Conservation (phyloP, 441 rosid species). For the Populus hybrid region DNA sequence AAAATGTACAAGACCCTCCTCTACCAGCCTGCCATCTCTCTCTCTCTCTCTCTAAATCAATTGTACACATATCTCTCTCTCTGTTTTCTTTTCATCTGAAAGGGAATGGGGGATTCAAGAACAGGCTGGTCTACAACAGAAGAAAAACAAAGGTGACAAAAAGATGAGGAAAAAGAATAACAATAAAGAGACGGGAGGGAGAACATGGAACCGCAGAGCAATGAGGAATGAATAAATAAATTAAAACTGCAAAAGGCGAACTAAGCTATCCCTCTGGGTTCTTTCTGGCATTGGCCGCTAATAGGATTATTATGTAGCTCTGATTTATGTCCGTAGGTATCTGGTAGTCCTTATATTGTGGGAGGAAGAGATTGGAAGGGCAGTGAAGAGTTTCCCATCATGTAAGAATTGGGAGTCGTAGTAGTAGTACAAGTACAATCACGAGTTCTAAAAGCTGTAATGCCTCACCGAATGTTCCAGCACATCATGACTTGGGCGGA, state of each 20-base stretch:
- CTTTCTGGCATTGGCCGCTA: slow-evolving; percentile 40
- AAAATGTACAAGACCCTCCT: slow-evolving; percentile 41
- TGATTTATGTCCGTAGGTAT: slow-evolving; percentile 23
- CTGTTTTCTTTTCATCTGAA: neutral
- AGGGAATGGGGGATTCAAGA: slow-evolving; percentile 37
- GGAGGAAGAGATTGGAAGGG: slow-evolving; percentile 27
- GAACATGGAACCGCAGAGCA: slow-evolving; percentile 45
- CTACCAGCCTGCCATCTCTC: slow-evolving; percentile 38
- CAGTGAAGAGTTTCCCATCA: slow-evolving; percentile 27
- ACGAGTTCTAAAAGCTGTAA: slow-evolving; percentile 60
- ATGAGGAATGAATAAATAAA: slow-evolving; percentile 58
- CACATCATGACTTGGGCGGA: slow-evolving; percentile 80
- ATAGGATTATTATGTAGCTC: slow-evolving; percentile 39
- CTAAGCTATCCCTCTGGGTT: slow-evolving; percentile 59
- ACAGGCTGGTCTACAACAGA: slow-evolving; percentile 41
- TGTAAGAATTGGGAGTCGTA: slow-evolving; percentile 18
- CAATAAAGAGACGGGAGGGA: slow-evolving; percentile 18
- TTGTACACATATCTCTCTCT: slow-evolving; percentile 31
- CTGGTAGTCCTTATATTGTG: slow-evolving; percentile 35
- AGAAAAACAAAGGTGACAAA: slow-evolving; percentile 9
- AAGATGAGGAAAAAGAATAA: neutral
- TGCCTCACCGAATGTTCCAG: slow-evolving; percentile 89
- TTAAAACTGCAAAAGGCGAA: slow-evolving; percentile 42
- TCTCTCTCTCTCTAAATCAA: slow-evolving; percentile 23
- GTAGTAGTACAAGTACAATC: slow-evolving; percentile 20